Evolutionary conservation across 352 stramenopile genomes (phyloP).

Genomic region (Globisporangium parvum): DNA sequence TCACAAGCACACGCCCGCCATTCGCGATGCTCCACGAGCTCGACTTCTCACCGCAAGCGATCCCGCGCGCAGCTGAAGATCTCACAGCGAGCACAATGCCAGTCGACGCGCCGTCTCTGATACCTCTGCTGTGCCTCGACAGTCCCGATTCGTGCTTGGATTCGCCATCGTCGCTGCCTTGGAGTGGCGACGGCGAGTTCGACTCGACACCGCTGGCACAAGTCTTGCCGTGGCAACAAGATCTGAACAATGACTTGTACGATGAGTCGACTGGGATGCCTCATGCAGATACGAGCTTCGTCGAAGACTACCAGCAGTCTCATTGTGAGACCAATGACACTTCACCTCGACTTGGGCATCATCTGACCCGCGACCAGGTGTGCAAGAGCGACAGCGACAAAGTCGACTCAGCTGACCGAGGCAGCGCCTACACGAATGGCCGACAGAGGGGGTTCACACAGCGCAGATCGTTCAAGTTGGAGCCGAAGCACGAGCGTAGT

Average conservation of each 20-base stretch:
- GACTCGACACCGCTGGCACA: neutral
- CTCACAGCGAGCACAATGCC: neutral
- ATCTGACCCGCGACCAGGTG: too few species aligned
- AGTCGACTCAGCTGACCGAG: too few species aligned
- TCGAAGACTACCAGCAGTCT: too few species aligned
- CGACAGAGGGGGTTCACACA: too few species aligned
- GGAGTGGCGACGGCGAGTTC: neutral
- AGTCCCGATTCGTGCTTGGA: neutral
- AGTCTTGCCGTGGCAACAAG: neutral
- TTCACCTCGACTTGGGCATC: too few species aligned
- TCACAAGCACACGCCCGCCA: constrained; percentile 20
- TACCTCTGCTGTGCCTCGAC: constrained; percentile 2
- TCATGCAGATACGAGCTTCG: neutral
- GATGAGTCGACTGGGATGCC: neutral
- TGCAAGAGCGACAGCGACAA: too few species aligned
- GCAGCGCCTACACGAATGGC: too few species aligned
- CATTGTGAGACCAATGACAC: too few species aligned
- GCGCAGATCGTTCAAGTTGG: too few species aligned
- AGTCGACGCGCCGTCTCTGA: neutral
- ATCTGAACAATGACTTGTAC: neutral
- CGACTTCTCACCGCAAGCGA: constrained; percentile 26
- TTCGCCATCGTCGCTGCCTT: neutral
- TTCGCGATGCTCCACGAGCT: constrained; percentile 25
- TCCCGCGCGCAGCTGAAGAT: neutral
- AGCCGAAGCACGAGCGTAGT: neutral